These are phyloP conservation scores for Magnusiomyces ingens DNA, from an alignment of 1,139 yeast genomes.

Conservation along the genomic window DNA sequence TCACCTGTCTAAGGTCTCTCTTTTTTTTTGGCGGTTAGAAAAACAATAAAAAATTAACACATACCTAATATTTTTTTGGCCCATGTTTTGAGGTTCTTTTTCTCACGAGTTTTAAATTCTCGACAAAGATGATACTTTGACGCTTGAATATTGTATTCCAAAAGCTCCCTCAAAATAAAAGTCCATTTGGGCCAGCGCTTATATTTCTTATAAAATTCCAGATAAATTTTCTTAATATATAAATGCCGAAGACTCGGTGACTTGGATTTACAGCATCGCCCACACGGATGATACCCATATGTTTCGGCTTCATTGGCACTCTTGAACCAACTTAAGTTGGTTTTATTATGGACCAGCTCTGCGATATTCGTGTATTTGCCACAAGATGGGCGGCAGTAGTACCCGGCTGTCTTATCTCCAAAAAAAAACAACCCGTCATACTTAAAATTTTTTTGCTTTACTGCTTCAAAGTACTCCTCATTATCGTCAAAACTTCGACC, in stretches of 20 bases:
- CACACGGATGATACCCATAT: neutral
- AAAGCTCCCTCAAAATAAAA: no score
- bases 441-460: neutral
- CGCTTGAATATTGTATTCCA: no score
- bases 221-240: neutral
- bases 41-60: no score
- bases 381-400: neutral
- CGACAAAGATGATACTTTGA: no score
- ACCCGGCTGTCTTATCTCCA: neutral
- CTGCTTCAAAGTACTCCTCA: neutral
- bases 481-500: neutral
- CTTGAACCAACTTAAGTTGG: neutral
- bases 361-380: neutral
- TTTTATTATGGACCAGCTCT: neutral
- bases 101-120: no score
- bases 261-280: neutral
- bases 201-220: no score
- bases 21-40: no score
- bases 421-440: neutral
- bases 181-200: no score
- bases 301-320: neutral
- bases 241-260: neutral
- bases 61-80: no score
- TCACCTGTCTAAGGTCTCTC: no score
- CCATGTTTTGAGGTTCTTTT: no score